Percentiles rank a stretch among this genome's conserved stretches.
Evolutionary conservation across 495 filamentous ascomycete genomes (phyloP).

Genomic region (Aspergillus steynii): DNA sequence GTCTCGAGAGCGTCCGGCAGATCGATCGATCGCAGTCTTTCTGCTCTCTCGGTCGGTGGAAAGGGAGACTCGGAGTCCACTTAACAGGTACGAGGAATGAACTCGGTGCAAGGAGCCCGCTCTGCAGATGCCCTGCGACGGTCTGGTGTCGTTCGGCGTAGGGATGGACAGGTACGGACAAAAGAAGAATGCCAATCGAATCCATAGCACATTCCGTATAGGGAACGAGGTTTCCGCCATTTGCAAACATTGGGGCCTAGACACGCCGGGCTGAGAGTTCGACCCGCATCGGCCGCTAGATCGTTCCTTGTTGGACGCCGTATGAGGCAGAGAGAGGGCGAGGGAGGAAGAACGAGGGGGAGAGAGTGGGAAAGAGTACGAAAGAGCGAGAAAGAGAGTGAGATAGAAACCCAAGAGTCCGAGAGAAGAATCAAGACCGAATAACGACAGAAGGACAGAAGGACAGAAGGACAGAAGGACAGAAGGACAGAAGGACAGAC

Average conservation of each 20-base stretch:
- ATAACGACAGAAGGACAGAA: too few species aligned
- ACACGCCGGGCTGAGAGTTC: constrained; percentile 7
- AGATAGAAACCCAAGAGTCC: too few species aligned
- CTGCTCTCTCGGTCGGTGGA: neutral
- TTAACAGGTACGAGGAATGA: neutral
- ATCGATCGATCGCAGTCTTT: neutral
- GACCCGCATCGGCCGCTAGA: constrained; percentile 4
- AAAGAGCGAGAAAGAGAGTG: too few species aligned
- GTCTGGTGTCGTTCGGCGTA: too few species aligned
- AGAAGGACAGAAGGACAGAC: too few species aligned
- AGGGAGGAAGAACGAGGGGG: neutral
- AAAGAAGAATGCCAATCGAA: neutral
- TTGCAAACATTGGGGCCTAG: constrained; percentile 9
- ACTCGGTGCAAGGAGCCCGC: neutral
- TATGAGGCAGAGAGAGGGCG: neutral
- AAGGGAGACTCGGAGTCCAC: neutral
- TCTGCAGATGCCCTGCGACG: neutral
- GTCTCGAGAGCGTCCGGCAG: neutral
- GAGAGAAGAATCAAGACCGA: too few species aligned
- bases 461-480: too few species aligned
- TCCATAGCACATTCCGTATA: constrained; percentile 1
- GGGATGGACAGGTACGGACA: neutral
- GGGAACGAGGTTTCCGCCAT: neutral
- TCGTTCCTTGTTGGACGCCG: neutral
- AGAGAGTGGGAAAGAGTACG: neutral